A percentile compares a stretch with the other conserved stretches of the same genome.
Evolutionary conservation across 176 grass and related monocot species (phyloP).

Genomic region (Triticum aestivum): DNA sequence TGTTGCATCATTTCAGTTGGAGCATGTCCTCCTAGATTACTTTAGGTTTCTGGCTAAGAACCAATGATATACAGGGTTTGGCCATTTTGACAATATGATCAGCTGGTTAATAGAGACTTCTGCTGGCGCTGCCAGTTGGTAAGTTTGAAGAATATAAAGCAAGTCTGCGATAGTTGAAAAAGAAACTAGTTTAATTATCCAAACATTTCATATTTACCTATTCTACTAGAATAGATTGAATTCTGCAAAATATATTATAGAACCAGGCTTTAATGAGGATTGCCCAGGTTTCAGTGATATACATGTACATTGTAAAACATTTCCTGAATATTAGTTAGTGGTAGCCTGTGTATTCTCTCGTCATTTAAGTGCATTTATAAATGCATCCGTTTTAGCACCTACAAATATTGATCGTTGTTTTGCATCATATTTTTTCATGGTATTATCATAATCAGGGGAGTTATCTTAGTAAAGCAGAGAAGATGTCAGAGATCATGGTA

Average conservation of each 20-base stretch:
- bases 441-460: slow-evolving; percentile 49
- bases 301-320: slow-evolving; percentile 1
- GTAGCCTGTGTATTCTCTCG: background rate
- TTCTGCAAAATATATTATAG: background rate
- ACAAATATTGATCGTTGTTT: slow-evolving; percentile 6
- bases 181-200: background rate
- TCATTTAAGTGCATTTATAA: background rate
- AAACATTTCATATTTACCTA: background rate
- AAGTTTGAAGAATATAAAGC: background rate
- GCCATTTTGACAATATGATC: background rate
- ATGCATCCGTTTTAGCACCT: background rate
- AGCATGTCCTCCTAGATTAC: background rate
- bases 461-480: slow-evolving; percentile 73
- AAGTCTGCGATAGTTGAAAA: background rate
- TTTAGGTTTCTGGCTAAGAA: background rate
- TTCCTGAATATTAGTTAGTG: slow-evolving; percentile 7
- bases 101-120: background rate
- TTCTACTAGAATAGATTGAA: background rate
- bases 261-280: background rate
- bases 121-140: background rate
- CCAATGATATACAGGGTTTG: background rate
- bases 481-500: slow-evolving; percentile 65
- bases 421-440: background rate
- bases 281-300: background rate
- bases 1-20: background rate